Conservation (phyloP, 257 asterid species). For the Fraxinus americana region DNA sequence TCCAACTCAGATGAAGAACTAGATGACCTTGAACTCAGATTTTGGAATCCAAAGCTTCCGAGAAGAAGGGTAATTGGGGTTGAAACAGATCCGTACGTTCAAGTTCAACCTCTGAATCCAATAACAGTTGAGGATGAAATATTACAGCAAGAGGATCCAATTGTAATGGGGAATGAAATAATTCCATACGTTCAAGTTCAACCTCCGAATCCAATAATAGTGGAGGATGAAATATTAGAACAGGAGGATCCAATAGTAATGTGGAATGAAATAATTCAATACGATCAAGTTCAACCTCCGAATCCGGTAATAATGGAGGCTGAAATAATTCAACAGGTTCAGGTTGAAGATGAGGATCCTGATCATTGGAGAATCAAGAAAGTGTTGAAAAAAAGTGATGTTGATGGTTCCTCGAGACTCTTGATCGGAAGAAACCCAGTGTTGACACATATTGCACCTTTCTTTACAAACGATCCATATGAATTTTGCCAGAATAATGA, state of each 20-base stretch:
- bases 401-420: neutral
- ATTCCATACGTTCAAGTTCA: no score
- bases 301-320: neutral
- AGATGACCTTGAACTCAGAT: neutral
- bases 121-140: neutral
- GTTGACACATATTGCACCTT: neutral
- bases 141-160: neutral
- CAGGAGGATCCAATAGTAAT: neutral
- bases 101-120: neutral
- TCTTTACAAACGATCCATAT: neutral
- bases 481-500: neutral
- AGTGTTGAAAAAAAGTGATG: neutral
- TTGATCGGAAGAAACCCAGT: neutral
- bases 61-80: neutral
- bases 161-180: no score
- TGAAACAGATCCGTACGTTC: neutral
- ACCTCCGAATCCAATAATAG: no score
- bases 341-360: neutral
- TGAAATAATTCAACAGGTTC: neutral
- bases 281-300: neutral
- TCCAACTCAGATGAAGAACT: neutral
- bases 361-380: neutral
- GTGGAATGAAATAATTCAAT: neutral
- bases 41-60: neutral
- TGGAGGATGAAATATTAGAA: neutral